Conservation (phyloP, 768 basidiomycete species). For the Mycena maculata region DNA sequence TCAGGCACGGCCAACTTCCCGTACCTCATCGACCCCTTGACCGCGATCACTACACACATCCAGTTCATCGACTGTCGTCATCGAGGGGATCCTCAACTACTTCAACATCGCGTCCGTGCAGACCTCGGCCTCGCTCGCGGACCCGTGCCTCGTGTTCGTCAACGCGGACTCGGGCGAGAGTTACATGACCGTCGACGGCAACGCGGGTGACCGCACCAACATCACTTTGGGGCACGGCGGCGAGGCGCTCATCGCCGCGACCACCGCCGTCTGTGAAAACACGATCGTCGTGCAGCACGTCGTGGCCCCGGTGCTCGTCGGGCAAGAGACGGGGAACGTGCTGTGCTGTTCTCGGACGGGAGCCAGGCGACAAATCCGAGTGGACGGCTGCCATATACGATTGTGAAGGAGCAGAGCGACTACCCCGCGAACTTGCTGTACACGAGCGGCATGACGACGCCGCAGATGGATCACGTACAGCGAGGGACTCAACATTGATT, state of each 20-base stretch:
- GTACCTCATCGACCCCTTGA: constrained; percentile 28
- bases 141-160: constrained; percentile 23
- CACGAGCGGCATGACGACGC: not conserved
- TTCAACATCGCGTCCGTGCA: constrained; percentile 49
- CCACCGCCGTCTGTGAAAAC: constrained; percentile 64
- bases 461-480: constrained; percentile 32
- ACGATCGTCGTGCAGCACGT: constrained; percentile 73
- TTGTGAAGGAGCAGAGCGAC: constrained; percentile 63
- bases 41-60: constrained; percentile 24
- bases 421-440: constrained; percentile 50
- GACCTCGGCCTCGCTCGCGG: constrained; percentile 6
- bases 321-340: constrained; percentile 71
- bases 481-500: constrained; percentile 40
- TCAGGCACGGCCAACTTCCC: constrained; percentile 33
- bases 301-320: constrained; percentile 68
- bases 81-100: constrained; percentile 50
- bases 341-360: constrained; percentile 68
- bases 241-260: constrained; percentile 55
- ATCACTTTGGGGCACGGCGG: constrained; percentile 56
- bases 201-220: constrained; percentile 44
- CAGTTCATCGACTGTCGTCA: constrained; percentile 43
- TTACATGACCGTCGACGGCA: constrained; percentile 55
- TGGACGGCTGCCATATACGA: constrained; percentile 63
- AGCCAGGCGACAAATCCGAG: constrained; percentile 57
- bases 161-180: constrained; percentile 28